A percentile compares a stretch with the other conserved stretches of the same genome.
These are phyloP conservation scores for Paecilomyces niveus DNA, from an alignment of 2,329 filamentous ascomycete species.

Conservation along the genomic window DNA sequence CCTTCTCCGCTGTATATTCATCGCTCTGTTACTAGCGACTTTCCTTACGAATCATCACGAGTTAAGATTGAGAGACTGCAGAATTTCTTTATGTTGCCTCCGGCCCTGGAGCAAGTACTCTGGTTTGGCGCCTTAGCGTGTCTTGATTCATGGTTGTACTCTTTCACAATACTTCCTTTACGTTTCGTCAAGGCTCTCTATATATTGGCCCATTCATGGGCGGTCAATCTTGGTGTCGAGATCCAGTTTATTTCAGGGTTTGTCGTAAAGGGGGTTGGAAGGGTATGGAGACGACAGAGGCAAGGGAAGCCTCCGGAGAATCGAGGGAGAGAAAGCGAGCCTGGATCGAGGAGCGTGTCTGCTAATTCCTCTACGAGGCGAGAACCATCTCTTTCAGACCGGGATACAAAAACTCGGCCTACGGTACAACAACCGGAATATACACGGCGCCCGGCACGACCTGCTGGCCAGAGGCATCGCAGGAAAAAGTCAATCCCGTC, in stretches of 20 bases:
- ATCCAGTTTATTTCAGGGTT: slow-evolving; percentile 64
- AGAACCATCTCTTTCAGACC: slow-evolving; percentile 11
- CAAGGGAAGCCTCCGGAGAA: slow-evolving; percentile 9
- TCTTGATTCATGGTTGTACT: slow-evolving; percentile 92
- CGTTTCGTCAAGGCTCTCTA: slow-evolving; percentile 75
- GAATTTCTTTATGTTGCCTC: slow-evolving; percentile 79
- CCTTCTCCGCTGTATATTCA: slow-evolving; percentile 60
- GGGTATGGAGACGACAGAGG: slow-evolving; percentile 62
- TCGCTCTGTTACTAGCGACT: slow-evolving; percentile 48
- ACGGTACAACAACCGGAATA: slow-evolving; percentile 8
- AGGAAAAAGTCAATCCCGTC: slow-evolving; percentile 81
- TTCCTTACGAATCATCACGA: slow-evolving; percentile 84
- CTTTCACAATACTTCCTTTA: slow-evolving; percentile 88
- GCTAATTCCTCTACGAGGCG: slow-evolving; percentile 7
- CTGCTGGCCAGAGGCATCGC: slow-evolving; percentile 49
- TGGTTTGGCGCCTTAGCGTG: slow-evolving; percentile 86
- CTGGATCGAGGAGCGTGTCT: slow-evolving; percentile 9
- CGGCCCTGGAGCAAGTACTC: slow-evolving; percentile 74
- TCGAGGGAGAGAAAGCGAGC: slow-evolving; percentile 14
- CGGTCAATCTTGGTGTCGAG: slow-evolving; percentile 64
- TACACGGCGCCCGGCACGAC: slow-evolving; percentile 20
- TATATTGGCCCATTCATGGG: slow-evolving; percentile 74
- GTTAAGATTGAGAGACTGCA: slow-evolving; percentile 86
- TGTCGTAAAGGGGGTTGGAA: slow-evolving; percentile 70
- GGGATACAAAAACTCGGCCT: slow-evolving; percentile 12